Percentiles rank a stretch among this genome's conserved stretches.
phyloP scores from a whole-genome alignment of 2,329 filamentous ascomycete genomes.

The Exophiala sp. region DNA sequence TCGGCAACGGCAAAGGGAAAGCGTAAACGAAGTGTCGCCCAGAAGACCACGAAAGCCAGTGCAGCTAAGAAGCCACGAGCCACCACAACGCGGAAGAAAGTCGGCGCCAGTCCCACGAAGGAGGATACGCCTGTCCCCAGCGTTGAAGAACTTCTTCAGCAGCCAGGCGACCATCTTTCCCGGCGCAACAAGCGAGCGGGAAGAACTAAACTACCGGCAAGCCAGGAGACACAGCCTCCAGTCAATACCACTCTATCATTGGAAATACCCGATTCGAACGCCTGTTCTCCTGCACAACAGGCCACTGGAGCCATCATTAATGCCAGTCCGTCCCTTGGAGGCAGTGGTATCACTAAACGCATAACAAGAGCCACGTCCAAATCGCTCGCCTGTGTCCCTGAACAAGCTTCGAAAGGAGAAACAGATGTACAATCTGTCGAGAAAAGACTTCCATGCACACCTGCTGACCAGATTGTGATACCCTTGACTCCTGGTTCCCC shows the following conservation, averaged over 20 bases:
- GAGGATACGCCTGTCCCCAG: slow-evolving; percentile 15
- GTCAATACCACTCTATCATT: background rate
- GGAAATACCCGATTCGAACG: slow-evolving; percentile 12
- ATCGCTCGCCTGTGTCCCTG: background rate
- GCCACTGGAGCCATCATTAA: background rate
- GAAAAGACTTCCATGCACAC: slow-evolving; percentile 13
- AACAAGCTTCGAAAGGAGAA: background rate
- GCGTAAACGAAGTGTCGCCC: slow-evolving; percentile 11
- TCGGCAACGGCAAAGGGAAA: slow-evolving; percentile 6
- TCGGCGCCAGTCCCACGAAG: slow-evolving; percentile 1
- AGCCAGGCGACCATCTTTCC: slow-evolving; percentile 3
- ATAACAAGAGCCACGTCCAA: slow-evolving; percentile 8
- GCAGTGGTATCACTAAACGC: background rate
- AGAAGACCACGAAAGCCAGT: slow-evolving; percentile 7
- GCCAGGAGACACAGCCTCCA: background rate
- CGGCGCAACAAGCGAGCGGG: background rate
- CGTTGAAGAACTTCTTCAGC: slow-evolving; percentile 20
- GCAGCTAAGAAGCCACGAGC: slow-evolving; percentile 17
- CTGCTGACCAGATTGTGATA: slow-evolving; percentile 18
- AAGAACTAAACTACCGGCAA: background rate
- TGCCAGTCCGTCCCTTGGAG: slow-evolving; percentile 6
- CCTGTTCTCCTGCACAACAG: background rate
- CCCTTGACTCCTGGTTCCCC: slow-evolving; percentile 15
- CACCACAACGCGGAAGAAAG: slow-evolving; percentile 6
- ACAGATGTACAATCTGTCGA: background rate